Conservation (phyloP, 331 rosid species). For the Ulmus americana region DNA sequence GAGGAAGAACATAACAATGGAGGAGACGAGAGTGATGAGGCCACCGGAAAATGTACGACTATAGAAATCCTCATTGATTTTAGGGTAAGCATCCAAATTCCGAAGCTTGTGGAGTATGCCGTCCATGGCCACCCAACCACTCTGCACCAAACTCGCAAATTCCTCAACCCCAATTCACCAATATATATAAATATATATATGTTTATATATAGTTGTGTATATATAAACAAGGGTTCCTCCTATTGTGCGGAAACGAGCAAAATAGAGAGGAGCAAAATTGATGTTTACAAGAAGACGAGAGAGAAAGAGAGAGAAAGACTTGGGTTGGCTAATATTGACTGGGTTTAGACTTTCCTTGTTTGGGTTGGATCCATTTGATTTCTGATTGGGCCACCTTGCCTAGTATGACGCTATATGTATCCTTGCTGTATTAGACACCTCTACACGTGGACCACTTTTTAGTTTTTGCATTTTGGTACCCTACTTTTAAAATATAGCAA, state of each 20-base stretch:
- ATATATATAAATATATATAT: not conserved
- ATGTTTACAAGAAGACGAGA: not conserved
- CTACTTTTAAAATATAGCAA: too few species aligned
- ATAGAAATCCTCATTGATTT: constrained; percentile 84
- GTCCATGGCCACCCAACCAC: constrained; percentile 34
- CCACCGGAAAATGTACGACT: constrained; percentile 87
- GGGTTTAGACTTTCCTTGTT: not conserved
- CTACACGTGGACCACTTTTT: too few species aligned
- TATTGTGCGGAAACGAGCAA: too few species aligned
- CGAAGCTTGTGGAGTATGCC: constrained; percentile 58
- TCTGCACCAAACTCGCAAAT: not conserved
- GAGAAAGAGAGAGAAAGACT: not conserved
- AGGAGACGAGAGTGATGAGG: constrained; percentile 61
- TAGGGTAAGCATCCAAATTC: constrained; percentile 85
- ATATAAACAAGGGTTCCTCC: too few species aligned
- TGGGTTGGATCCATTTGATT: too few species aligned
- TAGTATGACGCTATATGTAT: too few species aligned
- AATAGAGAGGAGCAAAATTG: not conserved
- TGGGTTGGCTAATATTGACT: not conserved
- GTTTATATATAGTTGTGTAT: too few species aligned
- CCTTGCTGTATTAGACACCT: too few species aligned
- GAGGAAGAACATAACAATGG: constrained; percentile 60
- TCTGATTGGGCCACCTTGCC: too few species aligned
- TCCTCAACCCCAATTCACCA: not conserved
- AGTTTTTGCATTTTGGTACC: too few species aligned